Evolutionary conservation across 1,139 yeast genomes (phyloP).

Genomic region (Geotrichum histeridarum): DNA sequence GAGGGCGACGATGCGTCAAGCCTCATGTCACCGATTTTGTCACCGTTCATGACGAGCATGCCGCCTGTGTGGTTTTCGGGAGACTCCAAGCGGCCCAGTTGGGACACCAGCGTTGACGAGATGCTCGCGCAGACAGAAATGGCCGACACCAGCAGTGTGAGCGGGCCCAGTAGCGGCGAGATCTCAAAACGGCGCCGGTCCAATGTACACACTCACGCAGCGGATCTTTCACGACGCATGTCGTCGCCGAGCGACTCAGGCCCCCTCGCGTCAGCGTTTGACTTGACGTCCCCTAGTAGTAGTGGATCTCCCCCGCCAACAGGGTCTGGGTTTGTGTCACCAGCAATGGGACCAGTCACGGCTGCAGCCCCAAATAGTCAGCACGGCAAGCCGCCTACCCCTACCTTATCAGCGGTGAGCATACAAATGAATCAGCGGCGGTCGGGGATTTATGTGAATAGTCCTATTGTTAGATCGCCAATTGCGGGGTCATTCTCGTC

Average conservation of each 20-base stretch:
- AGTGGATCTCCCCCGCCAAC: conserved; percentile 9
- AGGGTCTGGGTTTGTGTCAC: background rate
- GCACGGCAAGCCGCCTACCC: background rate
- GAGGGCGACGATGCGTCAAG: conserved; percentile 10
- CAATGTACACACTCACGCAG: conserved; percentile 2
- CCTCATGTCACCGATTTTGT: conserved; percentile 16
- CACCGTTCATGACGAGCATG: conserved; percentile 14
- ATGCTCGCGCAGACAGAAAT: background rate
- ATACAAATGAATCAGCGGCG: background rate
- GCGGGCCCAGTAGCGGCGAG: background rate
- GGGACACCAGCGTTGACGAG: conserved; percentile 9
- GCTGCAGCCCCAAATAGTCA: background rate
- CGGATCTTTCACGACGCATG: background rate
- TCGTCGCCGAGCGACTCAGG: conserved; percentile 4
- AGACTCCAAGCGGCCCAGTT: conserved; percentile 14
- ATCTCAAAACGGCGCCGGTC: conserved; percentile 15
- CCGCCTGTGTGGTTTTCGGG: conserved; percentile 12
- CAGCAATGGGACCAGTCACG: background rate
- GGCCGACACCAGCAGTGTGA: background rate
- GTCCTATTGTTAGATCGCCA: conserved; percentile 7
- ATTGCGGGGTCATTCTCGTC: conserved; percentile 10
- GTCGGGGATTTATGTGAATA: background rate
- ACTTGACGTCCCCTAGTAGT: conserved; percentile 3
- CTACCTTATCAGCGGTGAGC: background rate
- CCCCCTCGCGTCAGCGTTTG: background rate